Evolutionary conservation across 2,329 filamentous ascomycete species (phyloP), one percentile per base, ranked within the genome.

Genomic region (Ceratocystis albifundus): DNA sequence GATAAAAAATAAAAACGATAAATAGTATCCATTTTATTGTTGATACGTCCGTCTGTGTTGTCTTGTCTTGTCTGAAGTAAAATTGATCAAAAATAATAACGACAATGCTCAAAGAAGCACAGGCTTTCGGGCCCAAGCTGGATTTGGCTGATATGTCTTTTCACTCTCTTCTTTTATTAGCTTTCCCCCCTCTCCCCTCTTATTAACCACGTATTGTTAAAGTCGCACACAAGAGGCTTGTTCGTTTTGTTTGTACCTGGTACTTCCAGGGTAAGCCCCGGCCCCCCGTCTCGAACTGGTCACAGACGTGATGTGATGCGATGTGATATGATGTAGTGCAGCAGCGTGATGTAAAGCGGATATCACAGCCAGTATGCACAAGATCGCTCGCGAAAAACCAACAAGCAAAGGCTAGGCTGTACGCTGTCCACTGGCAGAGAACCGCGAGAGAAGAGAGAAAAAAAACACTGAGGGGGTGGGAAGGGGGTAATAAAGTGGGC

Each of bases 261-360:
- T 32, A 32, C 7, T 7, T 7, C 30, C 30, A 53, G n/a, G 48
- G 22, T 22, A 53, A 53, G 48, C 30, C 30, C 30, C 30, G 30
- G 48, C n/a, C 17, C 15, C 50, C 22, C 28, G 22, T 55, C 50
- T 25, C 46, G 50, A 50, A 50, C 46, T 55, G 22, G 22, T 55
- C 50, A 55, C 50, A 55, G 50, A 15, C 50, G 50, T 55, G 50
- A 55, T 28, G 50, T 55, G 50, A 55, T 55, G 50, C 10, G 46
- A 8, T 48, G 46, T n/a, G n/a, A n/a, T n/a, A n/a, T n/a, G n/a
- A n/a, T n/a, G n/a, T n/a, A n/a, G n/a, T n/a, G n/a, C n/a, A n/a
- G n/a, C 20, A 17, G 25, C 25, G 25, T 55, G 50, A 55, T 55
- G 50, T 55, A 25, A 30, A 8, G 20, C 22, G 50, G 22, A 55